A percentile compares a stretch with the other conserved stretches of the same genome.
These are phyloP conservation scores for Sanghuangporus weigelae DNA, from an alignment of 1,284 basidiomycete species.

Conservation along the genomic window DNA sequence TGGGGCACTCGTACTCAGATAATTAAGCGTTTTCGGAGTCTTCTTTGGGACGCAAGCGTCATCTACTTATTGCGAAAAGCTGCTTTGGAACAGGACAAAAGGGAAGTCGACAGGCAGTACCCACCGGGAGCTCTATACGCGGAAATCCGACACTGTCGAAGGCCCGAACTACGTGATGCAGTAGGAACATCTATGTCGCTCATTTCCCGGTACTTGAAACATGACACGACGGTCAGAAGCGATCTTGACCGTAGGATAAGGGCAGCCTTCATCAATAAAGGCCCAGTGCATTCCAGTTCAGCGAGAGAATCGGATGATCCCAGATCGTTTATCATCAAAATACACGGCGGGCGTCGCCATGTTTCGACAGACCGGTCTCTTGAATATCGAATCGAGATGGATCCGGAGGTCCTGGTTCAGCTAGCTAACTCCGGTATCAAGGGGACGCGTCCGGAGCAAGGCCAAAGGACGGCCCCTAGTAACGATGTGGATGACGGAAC, in stretches of 20 bases:
- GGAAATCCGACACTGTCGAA: slow-evolving; percentile 22
- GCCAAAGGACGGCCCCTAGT: slow-evolving; percentile 16
- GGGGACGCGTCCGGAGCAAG: slow-evolving; percentile 29
- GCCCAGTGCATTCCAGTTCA: slow-evolving; percentile 12
- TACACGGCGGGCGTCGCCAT: slow-evolving; percentile 31
- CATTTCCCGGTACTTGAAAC: slow-evolving; percentile 29
- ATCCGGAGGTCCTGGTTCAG: slow-evolving; percentile 34
- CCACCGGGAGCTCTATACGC: slow-evolving; percentile 20
- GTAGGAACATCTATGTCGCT: slow-evolving; percentile 33
- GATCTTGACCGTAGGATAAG: slow-evolving; percentile 25
- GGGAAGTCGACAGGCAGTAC: slow-evolving; percentile 25
- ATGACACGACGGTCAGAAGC: slow-evolving; percentile 10
- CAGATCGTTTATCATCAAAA: slow-evolving; percentile 30
- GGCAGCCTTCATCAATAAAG: slow-evolving; percentile 32
- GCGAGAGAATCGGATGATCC: slow-evolving; percentile 21
- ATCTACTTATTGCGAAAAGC: slow-evolving; percentile 37
- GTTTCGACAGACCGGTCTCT: slow-evolving; percentile 37
- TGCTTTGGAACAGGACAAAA: slow-evolving; percentile 36
- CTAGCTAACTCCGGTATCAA: slow-evolving; percentile 35
- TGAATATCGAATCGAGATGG: slow-evolving; percentile 40
- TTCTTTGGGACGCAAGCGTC: slow-evolving; percentile 37
- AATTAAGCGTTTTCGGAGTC: slow-evolving; percentile 35
- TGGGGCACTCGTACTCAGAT: slow-evolving; percentile 45
- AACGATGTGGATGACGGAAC: slow-evolving; percentile 19
- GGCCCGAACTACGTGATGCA: slow-evolving; percentile 23